Percentiles rank a stretch among this genome's conserved stretches.
These are phyloP conservation scores for Megacollybia platyphylla DNA, from an alignment of 1,284 basidiomycete species.

Conservation along the genomic window DNA sequence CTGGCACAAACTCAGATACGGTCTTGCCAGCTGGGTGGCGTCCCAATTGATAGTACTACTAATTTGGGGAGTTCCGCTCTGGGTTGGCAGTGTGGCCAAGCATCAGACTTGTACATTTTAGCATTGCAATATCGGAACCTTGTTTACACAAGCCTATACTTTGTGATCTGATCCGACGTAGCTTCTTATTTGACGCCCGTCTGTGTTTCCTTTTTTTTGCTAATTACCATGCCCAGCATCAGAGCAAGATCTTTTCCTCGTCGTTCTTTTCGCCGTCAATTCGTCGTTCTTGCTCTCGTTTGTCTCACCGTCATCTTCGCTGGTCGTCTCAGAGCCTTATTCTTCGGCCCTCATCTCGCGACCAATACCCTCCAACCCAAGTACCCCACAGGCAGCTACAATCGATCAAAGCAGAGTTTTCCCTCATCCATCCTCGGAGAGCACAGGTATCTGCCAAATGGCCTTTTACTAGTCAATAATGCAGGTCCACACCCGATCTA, in stretches of 20 bases:
- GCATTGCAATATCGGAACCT: neutral
- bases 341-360: neutral
- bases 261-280: neutral
- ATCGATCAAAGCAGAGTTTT: neutral
- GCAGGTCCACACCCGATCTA: slow-evolving; percentile 31
- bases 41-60: slow-evolving; percentile 67
- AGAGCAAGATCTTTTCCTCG: neutral
- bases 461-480: neutral
- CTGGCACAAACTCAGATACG: slow-evolving; percentile 56
- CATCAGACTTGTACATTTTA: slow-evolving; percentile 19
- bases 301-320: neutral
- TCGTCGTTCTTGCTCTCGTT: neutral
- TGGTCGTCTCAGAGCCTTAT: neutral
- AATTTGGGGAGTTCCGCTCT: slow-evolving; percentile 63
- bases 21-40: slow-evolving; percentile 50
- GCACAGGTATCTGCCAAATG: neutral
- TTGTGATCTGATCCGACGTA: too few relatives aligned
- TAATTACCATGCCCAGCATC: neutral
- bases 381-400: neutral
- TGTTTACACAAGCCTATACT: neutral
- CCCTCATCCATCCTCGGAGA: neutral
- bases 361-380: neutral
- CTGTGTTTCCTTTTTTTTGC: too few relatives aligned
- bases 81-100: slow-evolving; percentile 22
- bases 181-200: too few relatives aligned